phyloP scores from a whole-genome alignment of 805 yeast genomes.

The Yarrowia osloensis region DNA sequence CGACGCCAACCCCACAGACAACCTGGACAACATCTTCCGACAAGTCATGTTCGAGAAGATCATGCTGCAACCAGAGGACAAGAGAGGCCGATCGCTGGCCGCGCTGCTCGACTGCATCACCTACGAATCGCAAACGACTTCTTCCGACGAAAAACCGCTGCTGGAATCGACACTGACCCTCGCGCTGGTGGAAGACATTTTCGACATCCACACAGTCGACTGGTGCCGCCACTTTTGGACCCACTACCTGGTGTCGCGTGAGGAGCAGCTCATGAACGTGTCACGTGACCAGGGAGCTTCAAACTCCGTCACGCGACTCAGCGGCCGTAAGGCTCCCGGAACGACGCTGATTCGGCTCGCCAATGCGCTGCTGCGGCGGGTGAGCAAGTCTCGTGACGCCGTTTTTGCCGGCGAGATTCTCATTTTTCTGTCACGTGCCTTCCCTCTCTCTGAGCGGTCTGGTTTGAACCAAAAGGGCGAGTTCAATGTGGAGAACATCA shows the following conservation, averaged over 20 bases:
- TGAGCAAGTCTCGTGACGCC: constrained; percentile 42
- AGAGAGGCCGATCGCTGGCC: not conserved
- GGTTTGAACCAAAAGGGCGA: constrained; percentile 44
- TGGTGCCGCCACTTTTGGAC: constrained; percentile 45
- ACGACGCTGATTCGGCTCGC: constrained; percentile 43
- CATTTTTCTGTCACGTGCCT: constrained; percentile 43
- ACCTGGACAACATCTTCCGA: constrained; percentile 10
- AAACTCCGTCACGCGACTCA: constrained; percentile 35
- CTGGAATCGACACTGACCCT: constrained; percentile 36
- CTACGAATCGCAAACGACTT: not conserved
- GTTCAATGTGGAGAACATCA: constrained; percentile 42
- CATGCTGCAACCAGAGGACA: not conserved
- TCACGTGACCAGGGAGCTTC: not conserved
- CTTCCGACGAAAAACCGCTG: not conserved
- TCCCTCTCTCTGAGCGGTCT: constrained; percentile 43
- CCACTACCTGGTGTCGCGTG: constrained; percentile 39
- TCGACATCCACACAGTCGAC: constrained; percentile 41
- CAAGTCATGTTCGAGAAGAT: constrained; percentile 7
- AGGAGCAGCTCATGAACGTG: constrained; percentile 30
- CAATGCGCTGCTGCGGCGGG: constrained; percentile 41
- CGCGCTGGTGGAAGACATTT: constrained; percentile 41
- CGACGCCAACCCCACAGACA: not conserved
- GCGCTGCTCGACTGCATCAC: constrained; percentile 15
- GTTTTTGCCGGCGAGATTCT: constrained; percentile 43
- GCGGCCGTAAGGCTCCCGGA: constrained; percentile 42